Evolutionary conservation across 2,329 filamentous ascomycete species (phyloP).

Genomic region (Thelonectria blattea): DNA sequence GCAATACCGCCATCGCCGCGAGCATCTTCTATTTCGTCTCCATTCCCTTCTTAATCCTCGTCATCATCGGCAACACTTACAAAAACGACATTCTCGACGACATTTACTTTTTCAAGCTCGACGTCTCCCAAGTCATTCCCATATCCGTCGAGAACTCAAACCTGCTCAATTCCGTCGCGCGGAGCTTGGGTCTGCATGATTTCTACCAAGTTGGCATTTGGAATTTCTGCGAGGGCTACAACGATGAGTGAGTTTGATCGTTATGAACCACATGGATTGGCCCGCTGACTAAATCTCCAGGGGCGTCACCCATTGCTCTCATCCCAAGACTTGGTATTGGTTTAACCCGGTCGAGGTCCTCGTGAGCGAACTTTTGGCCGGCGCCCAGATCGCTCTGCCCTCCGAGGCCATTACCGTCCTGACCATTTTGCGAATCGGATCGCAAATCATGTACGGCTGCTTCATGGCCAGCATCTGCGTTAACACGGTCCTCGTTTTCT

Average conservation of each 20-base stretch:
- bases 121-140: slow-evolving; percentile 83
- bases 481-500: slow-evolving; percentile 74
- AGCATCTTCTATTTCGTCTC: slow-evolving; percentile 75
- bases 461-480: slow-evolving; percentile 77
- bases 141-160: slow-evolving; percentile 71
- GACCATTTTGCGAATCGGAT: slow-evolving; percentile 73
- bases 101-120: slow-evolving; percentile 85
- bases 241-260: slow-evolving; percentile 58
- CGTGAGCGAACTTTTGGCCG: slow-evolving; percentile 77
- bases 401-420: slow-evolving; percentile 75
- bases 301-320: slow-evolving; percentile 78
- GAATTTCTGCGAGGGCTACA: slow-evolving; percentile 90
- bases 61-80: slow-evolving; percentile 76
- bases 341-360: slow-evolving; percentile 90
- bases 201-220: slow-evolving; percentile 94
- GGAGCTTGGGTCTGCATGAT: slow-evolving; percentile 86
- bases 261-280: background rate
- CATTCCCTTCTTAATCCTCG: slow-evolving; percentile 80
- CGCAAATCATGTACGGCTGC: slow-evolving; percentile 87
- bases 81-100: slow-evolving; percentile 65
- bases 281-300: slow-evolving; percentile 53
- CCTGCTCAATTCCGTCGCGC: slow-evolving; percentile 86
- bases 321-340: slow-evolving; percentile 76
- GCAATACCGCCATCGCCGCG: slow-evolving; percentile 68
- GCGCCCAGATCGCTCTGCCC: slow-evolving; percentile 83